phyloP scores from a whole-genome alignment of 768 basidiomycete genomes.

The Tricholomella constricta region DNA sequence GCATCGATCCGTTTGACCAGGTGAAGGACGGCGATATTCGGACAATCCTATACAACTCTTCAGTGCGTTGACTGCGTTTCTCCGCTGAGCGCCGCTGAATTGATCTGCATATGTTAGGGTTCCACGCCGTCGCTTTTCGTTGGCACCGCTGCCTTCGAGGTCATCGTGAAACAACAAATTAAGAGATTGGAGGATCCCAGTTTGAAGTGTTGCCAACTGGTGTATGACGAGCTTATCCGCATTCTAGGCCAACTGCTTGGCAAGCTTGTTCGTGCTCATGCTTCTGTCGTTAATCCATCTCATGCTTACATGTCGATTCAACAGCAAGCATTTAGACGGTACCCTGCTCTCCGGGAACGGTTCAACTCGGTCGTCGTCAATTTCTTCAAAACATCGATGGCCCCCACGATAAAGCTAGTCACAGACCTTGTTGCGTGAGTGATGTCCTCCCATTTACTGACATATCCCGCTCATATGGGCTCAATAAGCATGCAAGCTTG shows the following conservation, averaged over 20 bases:
- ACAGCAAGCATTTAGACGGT: conserved; percentile 95
- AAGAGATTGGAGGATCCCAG: conserved; percentile 93
- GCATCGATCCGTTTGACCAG: conserved; percentile 98
- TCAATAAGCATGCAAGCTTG: conserved; percentile 89
- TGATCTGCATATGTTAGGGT: conserved; percentile 50
- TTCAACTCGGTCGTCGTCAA: conserved; percentile 96
- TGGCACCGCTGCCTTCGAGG: conserved; percentile 95
- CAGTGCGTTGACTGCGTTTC: conserved; percentile 54
- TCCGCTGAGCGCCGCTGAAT: neutral
- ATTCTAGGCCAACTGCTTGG: conserved; percentile 89
- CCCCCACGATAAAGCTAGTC: conserved; percentile 93
- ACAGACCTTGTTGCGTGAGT: conserved; percentile 88
- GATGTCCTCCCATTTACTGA: neutral
- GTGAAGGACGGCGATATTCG: conserved; percentile 99
- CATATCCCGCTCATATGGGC: conserved; percentile 1
- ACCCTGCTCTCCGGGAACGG: conserved; percentile 93
- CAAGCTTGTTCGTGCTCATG: conserved; percentile 72
- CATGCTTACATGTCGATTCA: conserved; percentile 5
- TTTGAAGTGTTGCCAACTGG: conserved; percentile 91
- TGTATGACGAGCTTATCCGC: conserved; percentile 96
- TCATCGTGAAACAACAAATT: conserved; percentile 99
- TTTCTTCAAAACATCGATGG: conserved; percentile 95
- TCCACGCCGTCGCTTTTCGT: conserved; percentile 97
- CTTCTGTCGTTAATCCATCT: neutral
- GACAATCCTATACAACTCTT: conserved; percentile 95